phyloP scores from a whole-genome alignment of 371 early-diverging fungal genomes.

The Funneliformis caledonium region DNA sequence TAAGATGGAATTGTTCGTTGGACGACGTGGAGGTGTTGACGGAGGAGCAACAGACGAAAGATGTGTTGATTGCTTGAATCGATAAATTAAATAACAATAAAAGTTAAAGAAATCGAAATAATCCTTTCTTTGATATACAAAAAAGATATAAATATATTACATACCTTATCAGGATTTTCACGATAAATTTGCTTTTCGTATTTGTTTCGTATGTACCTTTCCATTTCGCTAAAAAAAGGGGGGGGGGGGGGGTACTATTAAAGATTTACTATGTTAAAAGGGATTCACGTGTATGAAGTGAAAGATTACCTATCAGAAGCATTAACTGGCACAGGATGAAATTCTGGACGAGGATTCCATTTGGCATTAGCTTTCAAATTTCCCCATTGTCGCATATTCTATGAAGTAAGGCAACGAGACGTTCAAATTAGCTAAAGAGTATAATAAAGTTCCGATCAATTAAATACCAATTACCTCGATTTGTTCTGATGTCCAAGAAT shows the following conservation, averaged over 20 bases:
- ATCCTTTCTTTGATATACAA: slow-evolving; percentile 37
- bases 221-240: slow-evolving; percentile 67
- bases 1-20: neutral
- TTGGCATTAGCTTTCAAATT: slow-evolving; percentile 81
- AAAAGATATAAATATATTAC: slow-evolving; percentile 36
- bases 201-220: slow-evolving; percentile 90
- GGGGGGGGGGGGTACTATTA: too few relatives aligned
- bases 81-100: neutral
- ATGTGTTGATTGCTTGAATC: neutral
- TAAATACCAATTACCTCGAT: slow-evolving; percentile 65
- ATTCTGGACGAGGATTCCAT: slow-evolving; percentile 72
- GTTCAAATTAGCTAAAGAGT: neutral
- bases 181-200: slow-evolving; percentile 86
- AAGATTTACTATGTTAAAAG: neutral
- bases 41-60: neutral
- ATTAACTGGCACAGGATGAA: slow-evolving; percentile 67
- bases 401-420: neutral
- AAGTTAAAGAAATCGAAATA: neutral
- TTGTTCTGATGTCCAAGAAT: slow-evolving; percentile 93
- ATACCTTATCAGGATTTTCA: slow-evolving; percentile 44
- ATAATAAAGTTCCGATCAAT: neutral
- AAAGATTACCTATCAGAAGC: slow-evolving; percentile 62
- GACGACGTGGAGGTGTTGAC: slow-evolving; percentile 2
- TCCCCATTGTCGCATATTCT: slow-evolving; percentile 74
- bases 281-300: neutral